These are phyloP conservation scores for Eutrema japonicum DNA, from an alignment of 345 rosid species.

Conservation along the genomic window DNA sequence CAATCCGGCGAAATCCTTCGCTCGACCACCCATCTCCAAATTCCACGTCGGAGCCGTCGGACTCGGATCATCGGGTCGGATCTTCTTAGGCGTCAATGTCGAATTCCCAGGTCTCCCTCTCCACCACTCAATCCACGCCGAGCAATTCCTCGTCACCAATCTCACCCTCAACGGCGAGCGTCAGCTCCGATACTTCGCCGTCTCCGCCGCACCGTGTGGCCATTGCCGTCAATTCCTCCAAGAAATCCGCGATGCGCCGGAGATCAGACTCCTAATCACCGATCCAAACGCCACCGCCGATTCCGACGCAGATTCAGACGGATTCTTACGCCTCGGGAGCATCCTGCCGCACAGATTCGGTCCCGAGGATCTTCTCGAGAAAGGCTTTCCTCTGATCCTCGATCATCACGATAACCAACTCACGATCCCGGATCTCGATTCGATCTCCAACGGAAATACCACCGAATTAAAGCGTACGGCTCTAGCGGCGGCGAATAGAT, in stretches of 20 bases:
- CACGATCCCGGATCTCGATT: conserved; percentile 26
- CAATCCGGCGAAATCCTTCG: conserved; percentile 60
- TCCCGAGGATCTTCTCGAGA: conserved; percentile 72
- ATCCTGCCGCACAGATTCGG: conserved; percentile 83
- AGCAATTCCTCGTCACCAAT: conserved; percentile 91
- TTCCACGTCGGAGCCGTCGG: conserved; percentile 85
- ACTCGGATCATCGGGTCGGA: conserved; percentile 84
- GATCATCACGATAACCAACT: conserved; percentile 66
- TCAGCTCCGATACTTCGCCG: conserved; percentile 61
- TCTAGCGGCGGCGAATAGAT: conserved; percentile 73
- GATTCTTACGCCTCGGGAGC: conserved; percentile 52
- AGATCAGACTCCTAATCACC: conserved; percentile 58
- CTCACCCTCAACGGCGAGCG: conserved; percentile 71
- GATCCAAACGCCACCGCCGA: conserved; percentile 28
- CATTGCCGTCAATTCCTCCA: conserved; percentile 99
- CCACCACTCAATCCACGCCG: conserved; percentile 92
- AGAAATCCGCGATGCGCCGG: conserved; percentile 75
- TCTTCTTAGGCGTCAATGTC: conserved; percentile 82
- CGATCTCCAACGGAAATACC: conserved; percentile 21
- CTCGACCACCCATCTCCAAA: conserved; percentile 84
- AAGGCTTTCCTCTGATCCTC: conserved; percentile 64
- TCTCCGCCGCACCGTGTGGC: conserved; percentile 96
- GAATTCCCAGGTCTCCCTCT: conserved; percentile 96
- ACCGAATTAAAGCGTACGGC: conserved; percentile 53
- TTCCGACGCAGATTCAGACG: conserved; percentile 26